Evolutionary conservation across 768 basidiomycete genomes (phyloP), one percentile per base, ranked within the genome.

Genomic region (Pisolithus orientalis): DNA sequence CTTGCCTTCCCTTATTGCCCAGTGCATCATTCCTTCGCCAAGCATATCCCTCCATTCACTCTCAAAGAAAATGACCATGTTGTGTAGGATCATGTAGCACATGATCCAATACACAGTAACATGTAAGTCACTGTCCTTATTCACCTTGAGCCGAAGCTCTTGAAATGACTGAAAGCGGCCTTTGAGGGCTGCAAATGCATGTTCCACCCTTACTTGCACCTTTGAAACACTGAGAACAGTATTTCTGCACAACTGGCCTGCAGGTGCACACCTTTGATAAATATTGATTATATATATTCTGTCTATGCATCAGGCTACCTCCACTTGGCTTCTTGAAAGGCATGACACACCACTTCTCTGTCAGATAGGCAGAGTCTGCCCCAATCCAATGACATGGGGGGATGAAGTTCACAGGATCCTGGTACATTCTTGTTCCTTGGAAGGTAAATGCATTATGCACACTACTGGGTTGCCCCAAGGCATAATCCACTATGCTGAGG

Each of bases 51-150:
- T 32, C 31, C 10, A 1, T 11, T 5, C 21, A 21, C 21, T 25
- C 40, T 21, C 40, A 42, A 42, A 17, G 7, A 9, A 21, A 17
- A 42, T 24, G 17, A 42, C 21, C 40, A 51, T 51, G 29, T 51
- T 51, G 27, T 51, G 50, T 9, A 51, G 39, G 38, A 51, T 51
- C n/a, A 51, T 21, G 31, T 24, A 40, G 13, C 50, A 51, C 28
- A 16, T 7, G 6, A 42, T 29, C 50, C 50, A 51, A 9, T 40
- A 21, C 11, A 40, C 4, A 0, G 28, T 25, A 28, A 31, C 24
- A 21, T 42, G 4, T 8, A 51, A 29, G 21, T 51, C 24, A 2
- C 25, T 42, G 13, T 21, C 21, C n/a, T 40, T 40, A 21, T 14
- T 21, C 28, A 21, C 21, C 21, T 21, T 21, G 21, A 21, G 2